Evolutionary conservation across 2,329 filamentous ascomycete genomes (phyloP), one percentile per base, ranked within the genome.

Genomic region (Ceratocystis cacaofunesta): DNA sequence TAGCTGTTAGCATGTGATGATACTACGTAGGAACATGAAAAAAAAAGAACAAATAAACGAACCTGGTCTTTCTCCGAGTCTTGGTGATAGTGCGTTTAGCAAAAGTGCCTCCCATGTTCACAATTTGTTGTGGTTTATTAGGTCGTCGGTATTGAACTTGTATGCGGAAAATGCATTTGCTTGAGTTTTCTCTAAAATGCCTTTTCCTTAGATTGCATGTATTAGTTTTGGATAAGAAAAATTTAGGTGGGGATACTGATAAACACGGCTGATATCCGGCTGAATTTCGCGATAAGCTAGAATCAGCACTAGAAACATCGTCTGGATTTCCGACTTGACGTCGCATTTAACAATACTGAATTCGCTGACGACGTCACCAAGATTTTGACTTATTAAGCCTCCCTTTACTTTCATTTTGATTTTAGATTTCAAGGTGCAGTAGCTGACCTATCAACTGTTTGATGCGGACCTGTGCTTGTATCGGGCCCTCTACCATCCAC

Each of bases 31-130:
- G 10, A 12, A 41, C 2, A 41, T 22, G 22, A 3, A 41, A 55
- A 30, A n/a, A 48, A n/a, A n/a, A 50, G 10, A 15, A 36, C 32
- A 58, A 25, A 48, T 19, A 5, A 61, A 67, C 75, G 66, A 76
- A 87, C 86, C 86, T 84, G 22, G 82, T 85, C 72, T 85, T 83
- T 69, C 87, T 82, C 75, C 89, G 83, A 2, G 87, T 92, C 77
- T 92, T 92, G 66, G 83, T 85, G 69, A 85, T 79, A n/a, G 84
- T 86, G 58, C 80, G 78, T 73, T 85, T 85, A 69, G 83, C 84
- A 36, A 80, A 78, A 43, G 66, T 67, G 68, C 88, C 82, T 58
- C 87, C 88, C 88, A 91, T 91, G 67, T 71, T 80, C 69, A n/a
- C 15, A 15, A 12, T 60, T 61, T 46, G 46, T 65, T 63, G 10